Evolutionary conservation across 352 stramenopile species (phyloP), one percentile per base, ranked within the genome.

Genomic region (Nannochloropsis limnetica): DNA sequence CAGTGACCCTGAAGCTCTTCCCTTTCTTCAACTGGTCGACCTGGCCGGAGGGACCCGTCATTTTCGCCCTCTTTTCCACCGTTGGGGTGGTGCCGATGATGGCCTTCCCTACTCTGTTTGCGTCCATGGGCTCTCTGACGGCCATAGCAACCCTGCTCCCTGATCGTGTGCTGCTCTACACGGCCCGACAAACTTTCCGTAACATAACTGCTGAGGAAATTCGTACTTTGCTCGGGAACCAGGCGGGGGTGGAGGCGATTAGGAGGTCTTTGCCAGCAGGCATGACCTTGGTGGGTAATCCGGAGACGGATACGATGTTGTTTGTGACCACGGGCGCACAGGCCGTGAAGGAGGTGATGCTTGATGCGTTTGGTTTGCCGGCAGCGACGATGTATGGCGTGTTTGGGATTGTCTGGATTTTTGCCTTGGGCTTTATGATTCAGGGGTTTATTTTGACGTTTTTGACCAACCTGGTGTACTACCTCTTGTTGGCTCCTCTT

Each of bases 291-390:
- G 61, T 23, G 25, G 61, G 61, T 74, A 74, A 8, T 14, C 61
- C 61, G 61, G 61, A 20, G 25, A 74, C 61, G 6, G 61, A 74
- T 22, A 23, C 61, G 3, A 9, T 74, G 6, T 8, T 74, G 0
- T 74, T 74, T 22, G 61, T 74, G 25, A 74, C 61, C 1, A 31
- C 61, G 61, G 61, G 61, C 6, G 25, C n/a, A 74, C n/a, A 31
- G n/a, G 61, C 61, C 11, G 61, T 74, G 61, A 74, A 28, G 61
- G n/a, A 74, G n/a, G 61, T 74, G 61, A 74, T 74, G 61, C 61
- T 74, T 25, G 61, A 74, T 29, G 61, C 61, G 11, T 74, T 74
- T 74, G 61, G 61, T 31, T 1, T 74, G 22, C 61, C 61, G n/a
- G 61, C 61, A 29, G 61, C 61, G 61, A 74, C 61, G 3, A 25